Evolutionary conservation across 371 early-diverging fungal species (phyloP).

Genomic region (Haplosporangium sp.): DNA sequence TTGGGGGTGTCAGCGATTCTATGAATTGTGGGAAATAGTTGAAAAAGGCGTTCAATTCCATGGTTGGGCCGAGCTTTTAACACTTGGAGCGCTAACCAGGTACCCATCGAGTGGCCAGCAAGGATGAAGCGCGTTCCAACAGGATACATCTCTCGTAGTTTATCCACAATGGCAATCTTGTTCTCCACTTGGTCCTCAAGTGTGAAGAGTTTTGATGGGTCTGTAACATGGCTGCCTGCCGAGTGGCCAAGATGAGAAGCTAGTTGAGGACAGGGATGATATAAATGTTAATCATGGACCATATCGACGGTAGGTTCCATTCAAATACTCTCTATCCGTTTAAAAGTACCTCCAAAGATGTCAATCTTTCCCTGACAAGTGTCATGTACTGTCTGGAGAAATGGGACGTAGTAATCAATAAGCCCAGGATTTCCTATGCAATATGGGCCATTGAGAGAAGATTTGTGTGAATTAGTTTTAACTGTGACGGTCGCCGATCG

Average conservation of each 20-base stretch:
- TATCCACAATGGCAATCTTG: slow-evolving; percentile 73
- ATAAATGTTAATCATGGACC: neutral
- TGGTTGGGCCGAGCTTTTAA: slow-evolving; percentile 69
- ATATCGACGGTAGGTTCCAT: too few species aligned
- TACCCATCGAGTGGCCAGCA: slow-evolving; percentile 78
- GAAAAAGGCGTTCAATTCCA: slow-evolving; percentile 71
- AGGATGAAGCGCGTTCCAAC: slow-evolving; percentile 67
- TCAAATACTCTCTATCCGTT: neutral
- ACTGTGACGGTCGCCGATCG: neutral
- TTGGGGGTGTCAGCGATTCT: slow-evolving; percentile 82
- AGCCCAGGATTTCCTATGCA: slow-evolving; percentile 77
- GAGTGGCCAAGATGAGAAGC: slow-evolving; percentile 73
- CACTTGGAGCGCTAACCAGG: slow-evolving; percentile 66
- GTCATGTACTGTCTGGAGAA: slow-evolving; percentile 64
- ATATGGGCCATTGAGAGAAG: neutral
- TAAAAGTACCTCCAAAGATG: slow-evolving; percentile 64
- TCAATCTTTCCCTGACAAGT: slow-evolving; percentile 57
- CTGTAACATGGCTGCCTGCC: slow-evolving; percentile 41
- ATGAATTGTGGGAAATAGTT: slow-evolving; percentile 84
- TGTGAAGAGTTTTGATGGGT: slow-evolving; percentile 53
- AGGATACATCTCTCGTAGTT: slow-evolving; percentile 60
- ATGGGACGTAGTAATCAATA: slow-evolving; percentile 76
- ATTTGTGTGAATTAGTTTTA: neutral
- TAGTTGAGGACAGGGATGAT: neutral
- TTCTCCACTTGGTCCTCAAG: slow-evolving; percentile 76